These are phyloP conservation scores for Aspergillus sp. DNA, from an alignment of 2,329 filamentous ascomycete species.

Conservation along the genomic window DNA sequence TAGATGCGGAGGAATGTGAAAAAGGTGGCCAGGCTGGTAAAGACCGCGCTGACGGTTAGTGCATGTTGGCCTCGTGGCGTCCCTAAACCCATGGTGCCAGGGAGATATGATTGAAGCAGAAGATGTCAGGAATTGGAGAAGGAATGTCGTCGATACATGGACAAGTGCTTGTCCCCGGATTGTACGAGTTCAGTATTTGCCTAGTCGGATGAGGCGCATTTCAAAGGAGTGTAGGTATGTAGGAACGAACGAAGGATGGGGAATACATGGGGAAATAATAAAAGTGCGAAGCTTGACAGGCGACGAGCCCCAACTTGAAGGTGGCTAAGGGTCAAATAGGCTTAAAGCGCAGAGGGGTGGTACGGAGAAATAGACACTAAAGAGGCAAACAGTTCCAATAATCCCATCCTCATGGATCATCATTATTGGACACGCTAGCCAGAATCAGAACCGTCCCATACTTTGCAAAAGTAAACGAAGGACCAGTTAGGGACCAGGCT, in stretches of 20 bases:
- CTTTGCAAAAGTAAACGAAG: background rate
- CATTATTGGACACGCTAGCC: conserved; percentile 1
- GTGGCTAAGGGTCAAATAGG: background rate
- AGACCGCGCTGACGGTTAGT: conserved; percentile 28
- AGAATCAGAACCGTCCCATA: background rate
- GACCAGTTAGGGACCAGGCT: background rate
- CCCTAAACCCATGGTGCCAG: conserved; percentile 24
- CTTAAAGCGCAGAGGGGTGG: background rate
- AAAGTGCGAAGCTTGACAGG: background rate
- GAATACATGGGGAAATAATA: background rate
- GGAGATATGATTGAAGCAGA: background rate
- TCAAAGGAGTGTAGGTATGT: background rate
- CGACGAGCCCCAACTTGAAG: background rate
- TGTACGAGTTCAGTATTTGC: background rate
- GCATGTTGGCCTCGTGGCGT: conserved; percentile 26
- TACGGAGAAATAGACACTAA: background rate
- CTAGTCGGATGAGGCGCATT: background rate
- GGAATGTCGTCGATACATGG: background rate
- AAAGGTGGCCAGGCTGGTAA: conserved; percentile 29
- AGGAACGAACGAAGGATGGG: background rate
- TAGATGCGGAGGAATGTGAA: conserved; percentile 42
- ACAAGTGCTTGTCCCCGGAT: background rate
- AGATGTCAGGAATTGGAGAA: background rate
- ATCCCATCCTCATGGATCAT: background rate
- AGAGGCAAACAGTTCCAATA: background rate